Evolutionary conservation across 1,284 basidiomycete species (phyloP), one percentile per base, ranked within the genome.

Genomic region (Cyathus pygmaeus): DNA sequence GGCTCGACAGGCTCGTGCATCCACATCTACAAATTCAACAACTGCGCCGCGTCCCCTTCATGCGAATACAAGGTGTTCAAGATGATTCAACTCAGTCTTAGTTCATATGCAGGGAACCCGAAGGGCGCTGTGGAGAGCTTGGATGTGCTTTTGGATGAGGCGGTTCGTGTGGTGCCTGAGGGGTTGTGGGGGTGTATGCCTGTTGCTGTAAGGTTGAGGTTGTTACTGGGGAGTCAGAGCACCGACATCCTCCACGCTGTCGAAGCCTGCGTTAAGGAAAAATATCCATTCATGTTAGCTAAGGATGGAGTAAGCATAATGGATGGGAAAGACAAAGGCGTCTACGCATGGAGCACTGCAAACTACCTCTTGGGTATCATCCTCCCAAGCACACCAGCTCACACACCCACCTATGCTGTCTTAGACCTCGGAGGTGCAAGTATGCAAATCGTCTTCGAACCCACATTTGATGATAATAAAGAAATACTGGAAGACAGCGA

Each of bases 401-500:
- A 79, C 29, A 79, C 81, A 7, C 83, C 81, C 57, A 90, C 94
- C n/a, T 94, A 94, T 62, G 97, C 96, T 21, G 95, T 98, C 51
- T 91, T 99, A 66, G 97, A 99, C 75, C 89, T 99, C 53, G 98
- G 97, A 11, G 97, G 98, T 6, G 97, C 94, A 21, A 97, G 95
- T 56, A 99, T 97, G 23, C 97, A 99, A 80, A 99, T 99, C 74
- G 96, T 98, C 58, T 99, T 99, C 71, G 92, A 98, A 81, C 97
- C 97, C 1, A 83, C 80, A 59, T 91, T 91, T 77, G 65, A 79
- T 57, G 75, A 79, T 55, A 80, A 81, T 15, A 80, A 84, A 60
- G 71, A 77, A 53, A 75, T 76, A 61, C 80, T 99, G 65, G 88
- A 86, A 70, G 89, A 94, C 13, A 96, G 96, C 49, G 96, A 98